These are phyloP conservation scores for Manihot esculenta DNA, from an alignment of 441 rosid genomes.

Conservation along the genomic window DNA sequence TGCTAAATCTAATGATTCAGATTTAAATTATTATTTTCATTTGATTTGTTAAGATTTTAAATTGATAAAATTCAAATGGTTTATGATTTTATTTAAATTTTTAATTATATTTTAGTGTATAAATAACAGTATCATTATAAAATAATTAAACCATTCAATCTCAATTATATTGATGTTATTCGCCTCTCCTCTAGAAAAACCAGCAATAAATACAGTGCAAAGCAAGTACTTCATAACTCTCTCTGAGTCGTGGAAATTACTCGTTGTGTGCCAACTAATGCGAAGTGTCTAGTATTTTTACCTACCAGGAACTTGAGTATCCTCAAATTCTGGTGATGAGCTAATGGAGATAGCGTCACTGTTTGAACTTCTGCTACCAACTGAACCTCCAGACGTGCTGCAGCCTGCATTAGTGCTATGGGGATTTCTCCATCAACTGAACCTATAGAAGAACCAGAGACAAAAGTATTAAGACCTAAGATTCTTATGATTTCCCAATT, in stretches of 20 bases:
- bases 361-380: conserved; percentile 1
- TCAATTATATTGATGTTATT: too few relatives aligned
- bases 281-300: neutral
- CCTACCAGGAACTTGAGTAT: conserved; percentile 7
- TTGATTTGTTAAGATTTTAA: too few relatives aligned
- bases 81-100: too few relatives aligned
- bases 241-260: too few relatives aligned
- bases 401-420: neutral
- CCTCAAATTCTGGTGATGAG: conserved; percentile 17
- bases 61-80: too few relatives aligned
- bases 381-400: conserved; percentile 10
- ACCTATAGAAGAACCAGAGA: conserved; percentile 20
- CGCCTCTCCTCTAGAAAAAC: too few relatives aligned
- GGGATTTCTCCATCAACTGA: conserved; percentile 12
- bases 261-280: neutral
- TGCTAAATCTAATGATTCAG: too few relatives aligned
- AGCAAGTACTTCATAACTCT: too few relatives aligned
- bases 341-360: conserved; percentile 1
- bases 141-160: too few relatives aligned
- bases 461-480: neutral
- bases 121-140: too few relatives aligned
- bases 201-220: neutral
- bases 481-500: neutral
- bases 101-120: too few relatives aligned
- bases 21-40: too few relatives aligned